These are phyloP conservation scores for Arthrobotrys sinensis DNA, from an alignment of 2,329 filamentous ascomycete genomes.

Conservation along the genomic window DNA sequence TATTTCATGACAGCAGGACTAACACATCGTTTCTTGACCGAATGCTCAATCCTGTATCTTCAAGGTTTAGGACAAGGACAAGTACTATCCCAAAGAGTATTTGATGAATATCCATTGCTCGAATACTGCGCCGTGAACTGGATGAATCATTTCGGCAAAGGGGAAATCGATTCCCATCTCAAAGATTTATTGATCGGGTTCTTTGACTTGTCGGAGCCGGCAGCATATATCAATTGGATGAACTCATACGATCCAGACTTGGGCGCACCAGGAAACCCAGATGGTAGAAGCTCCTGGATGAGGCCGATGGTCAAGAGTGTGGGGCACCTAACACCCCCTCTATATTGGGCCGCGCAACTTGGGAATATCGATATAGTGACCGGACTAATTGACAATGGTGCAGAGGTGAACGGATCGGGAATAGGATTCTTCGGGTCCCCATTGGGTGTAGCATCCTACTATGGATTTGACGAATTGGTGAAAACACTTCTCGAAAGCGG, in stretches of 20 bases:
- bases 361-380: slow-evolving; percentile 1
- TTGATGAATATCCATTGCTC: slow-evolving; percentile 38
- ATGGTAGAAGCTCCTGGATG: not conserved
- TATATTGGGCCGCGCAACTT: slow-evolving; percentile 36
- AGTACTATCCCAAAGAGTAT: not conserved
- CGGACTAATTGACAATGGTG: slow-evolving; percentile 9
- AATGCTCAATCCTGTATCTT: slow-evolving; percentile 39
- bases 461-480: slow-evolving; percentile 64
- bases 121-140: slow-evolving; percentile 44
- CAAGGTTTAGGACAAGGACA: slow-evolving; percentile 23
- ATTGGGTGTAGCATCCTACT: slow-evolving; percentile 64
- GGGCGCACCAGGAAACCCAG: slow-evolving; percentile 5
- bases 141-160: slow-evolving; percentile 33
- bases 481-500: slow-evolving; percentile 65
- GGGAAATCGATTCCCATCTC: not conserved
- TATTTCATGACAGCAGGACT: slow-evolving; percentile 19
- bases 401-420: slow-evolving; percentile 16
- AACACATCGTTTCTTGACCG: slow-evolving; percentile 23
- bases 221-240: slow-evolving; percentile 44
- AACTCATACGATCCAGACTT: slow-evolving; percentile 38
- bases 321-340: not conserved
- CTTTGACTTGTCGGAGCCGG: slow-evolving; percentile 11
- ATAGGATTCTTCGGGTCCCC: slow-evolving; percentile 63
- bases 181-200: slow-evolving; percentile 16
- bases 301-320: not conserved